phyloP scores from a whole-genome alignment of 2,329 filamentous ascomycete species.

The Microdochium trichocladiopsis region DNA sequence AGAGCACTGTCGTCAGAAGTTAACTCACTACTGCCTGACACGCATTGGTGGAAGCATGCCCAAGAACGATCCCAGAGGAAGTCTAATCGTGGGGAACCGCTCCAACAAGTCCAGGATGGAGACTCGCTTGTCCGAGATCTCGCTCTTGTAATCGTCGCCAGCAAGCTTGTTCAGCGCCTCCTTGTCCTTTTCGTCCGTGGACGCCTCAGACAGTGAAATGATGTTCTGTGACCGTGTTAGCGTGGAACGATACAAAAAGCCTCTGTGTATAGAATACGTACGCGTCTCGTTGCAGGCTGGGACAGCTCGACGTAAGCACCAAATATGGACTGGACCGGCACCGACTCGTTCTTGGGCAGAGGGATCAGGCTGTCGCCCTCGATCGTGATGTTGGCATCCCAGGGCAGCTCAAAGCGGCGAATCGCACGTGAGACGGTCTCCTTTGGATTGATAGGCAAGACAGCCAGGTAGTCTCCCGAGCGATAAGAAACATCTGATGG shows the following conservation, averaged over 20 bases:
- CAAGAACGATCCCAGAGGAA: slow-evolving; percentile 31
- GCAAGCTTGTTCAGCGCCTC: slow-evolving; percentile 29
- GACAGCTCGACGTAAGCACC: slow-evolving; percentile 52
- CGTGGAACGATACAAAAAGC: slow-evolving; percentile 9
- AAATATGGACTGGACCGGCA: slow-evolving; percentile 46
- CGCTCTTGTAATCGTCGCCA: slow-evolving; percentile 24
- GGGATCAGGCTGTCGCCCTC: slow-evolving; percentile 27
- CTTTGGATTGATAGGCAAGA: slow-evolving; percentile 51
- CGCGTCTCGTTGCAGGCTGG: slow-evolving; percentile 49
- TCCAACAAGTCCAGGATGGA: slow-evolving; percentile 24
- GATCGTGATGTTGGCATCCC: slow-evolving; percentile 49
- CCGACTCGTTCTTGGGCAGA: slow-evolving; percentile 35
- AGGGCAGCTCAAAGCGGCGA: slow-evolving; percentile 47
- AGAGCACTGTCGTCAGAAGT: background rate
- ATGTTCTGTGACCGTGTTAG: slow-evolving; percentile 32
- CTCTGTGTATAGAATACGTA: background rate
- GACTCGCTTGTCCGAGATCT: slow-evolving; percentile 36
- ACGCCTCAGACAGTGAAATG: slow-evolving; percentile 36
- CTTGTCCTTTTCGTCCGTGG: slow-evolving; percentile 33
- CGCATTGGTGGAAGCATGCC: slow-evolving; percentile 46
- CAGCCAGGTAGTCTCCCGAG: slow-evolving; percentile 55
- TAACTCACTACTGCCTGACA: slow-evolving; percentile 13
- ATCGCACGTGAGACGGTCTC: slow-evolving; percentile 46
- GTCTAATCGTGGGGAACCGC: slow-evolving; percentile 28
- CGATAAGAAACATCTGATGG: slow-evolving; percentile 46